These are phyloP conservation scores for Linnemannia zychae DNA, from an alignment of 192 early-diverging fungal species.

Conservation along the genomic window DNA sequence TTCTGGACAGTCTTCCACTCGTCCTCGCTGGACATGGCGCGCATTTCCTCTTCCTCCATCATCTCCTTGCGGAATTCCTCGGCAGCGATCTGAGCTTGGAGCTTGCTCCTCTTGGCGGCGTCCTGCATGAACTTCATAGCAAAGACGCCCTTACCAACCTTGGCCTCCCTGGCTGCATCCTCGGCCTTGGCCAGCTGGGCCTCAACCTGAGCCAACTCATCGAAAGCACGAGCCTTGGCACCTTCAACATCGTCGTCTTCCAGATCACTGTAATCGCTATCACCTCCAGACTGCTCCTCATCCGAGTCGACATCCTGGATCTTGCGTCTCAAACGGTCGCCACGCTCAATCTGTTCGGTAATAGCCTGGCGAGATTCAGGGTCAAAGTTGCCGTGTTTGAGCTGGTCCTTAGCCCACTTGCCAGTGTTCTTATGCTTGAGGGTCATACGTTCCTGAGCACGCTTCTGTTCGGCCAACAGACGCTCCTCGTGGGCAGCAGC, in stretches of 20 bases:
- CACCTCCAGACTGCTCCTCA: slow-evolving; percentile 63
- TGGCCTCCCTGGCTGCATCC: slow-evolving; percentile 59
- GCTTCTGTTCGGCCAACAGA: slow-evolving; percentile 78
- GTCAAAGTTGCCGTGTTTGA: slow-evolving; percentile 70
- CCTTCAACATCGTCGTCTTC: slow-evolving; percentile 64
- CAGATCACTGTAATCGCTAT: slow-evolving; percentile 60
- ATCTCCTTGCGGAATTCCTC: slow-evolving; percentile 66
- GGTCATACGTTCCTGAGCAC: slow-evolving; percentile 94
- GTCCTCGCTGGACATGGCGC: slow-evolving; percentile 46
- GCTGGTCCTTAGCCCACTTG: slow-evolving; percentile 95
- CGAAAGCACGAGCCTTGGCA: slow-evolving; percentile 55
- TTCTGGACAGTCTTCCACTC: slow-evolving; percentile 41
- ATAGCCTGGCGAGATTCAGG: slow-evolving; percentile 81
- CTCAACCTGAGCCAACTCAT: slow-evolving; percentile 69
- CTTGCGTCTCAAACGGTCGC: slow-evolving; percentile 84
- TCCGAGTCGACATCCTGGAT: slow-evolving; percentile 80
- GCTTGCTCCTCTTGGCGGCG: slow-evolving; percentile 71
- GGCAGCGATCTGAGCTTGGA: slow-evolving; percentile 57
- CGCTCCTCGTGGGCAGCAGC: slow-evolving; percentile 75
- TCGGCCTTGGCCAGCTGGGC: slow-evolving; percentile 53
- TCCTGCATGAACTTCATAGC: slow-evolving; percentile 99
- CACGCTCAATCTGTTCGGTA: slow-evolving; percentile 85
- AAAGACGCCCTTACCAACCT: slow-evolving; percentile 83
- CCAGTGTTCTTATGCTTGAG: slow-evolving; percentile 95
- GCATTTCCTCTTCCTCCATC: slow-evolving; percentile 57